Evolutionary conservation across 202 grass and related monocot species (phyloP), one percentile per base, ranked within the genome.

Genomic region (Tripidium arundinaceum): DNA sequence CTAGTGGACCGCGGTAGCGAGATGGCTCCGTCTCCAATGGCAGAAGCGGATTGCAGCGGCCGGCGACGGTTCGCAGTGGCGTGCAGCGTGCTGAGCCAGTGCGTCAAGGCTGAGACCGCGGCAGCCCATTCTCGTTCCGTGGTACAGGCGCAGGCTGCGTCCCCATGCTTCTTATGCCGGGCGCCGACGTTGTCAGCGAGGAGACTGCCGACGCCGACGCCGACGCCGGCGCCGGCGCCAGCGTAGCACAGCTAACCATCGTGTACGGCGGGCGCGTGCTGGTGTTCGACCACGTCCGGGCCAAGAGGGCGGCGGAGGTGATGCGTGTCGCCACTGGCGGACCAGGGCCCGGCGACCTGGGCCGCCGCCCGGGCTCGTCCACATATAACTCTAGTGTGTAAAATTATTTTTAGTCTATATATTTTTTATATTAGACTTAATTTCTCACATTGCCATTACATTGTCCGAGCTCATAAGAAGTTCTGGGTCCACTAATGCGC

Each of bases 11-110:
- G 29, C 10, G 8, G 31, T 9, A 19, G 8, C 16, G 33, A 65
- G 64, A 67, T 67, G 64, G 63, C 63, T n/a, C 33, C 33, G 4
- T 38, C 18, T n/a, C 33, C 63, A n/a, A n/a, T n/a, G n/a, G n/a
- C n/a, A n/a, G n/a, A n/a, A n/a, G n/a, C n/a, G 4, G 34, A 5
- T 67, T 7, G 36, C 64, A 67, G 64, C 64, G 4, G 64, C 64
- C 19, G 11, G 18, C 6, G 64, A 22, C 64, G 64, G 36, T 93
- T 93, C 38, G 54, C 85, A 7, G 64, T 59, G 78, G 81, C 88
- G 68, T 90, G 88, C 37, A 79, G 80, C 79, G 85, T 81, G 27
- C 81, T 94, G 40, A 87, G 91, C 76, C 66, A 65, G 11, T 87
- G 67, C 86, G 75, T 94, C 63, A 94, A 78, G 87, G 71, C 81